Evolutionary conservation across 1,139 yeast species (phyloP), one percentile per base, ranked within the genome.

Genomic region (Geotrichum candidum): DNA sequence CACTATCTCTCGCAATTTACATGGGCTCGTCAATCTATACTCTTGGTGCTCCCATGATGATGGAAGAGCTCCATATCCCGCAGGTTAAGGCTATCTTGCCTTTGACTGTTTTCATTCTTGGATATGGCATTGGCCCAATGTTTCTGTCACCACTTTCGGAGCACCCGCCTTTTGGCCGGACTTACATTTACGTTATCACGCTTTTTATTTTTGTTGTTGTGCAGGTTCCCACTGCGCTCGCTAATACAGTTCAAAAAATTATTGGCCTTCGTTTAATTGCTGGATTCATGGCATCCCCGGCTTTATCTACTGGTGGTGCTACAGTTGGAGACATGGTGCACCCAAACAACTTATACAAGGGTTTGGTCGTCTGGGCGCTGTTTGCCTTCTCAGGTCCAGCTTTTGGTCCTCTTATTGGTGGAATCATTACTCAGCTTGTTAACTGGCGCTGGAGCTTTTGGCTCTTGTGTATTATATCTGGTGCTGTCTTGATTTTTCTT

Each of bases 221-320:
- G 67, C 84, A 85, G 63, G 80, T 86, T 74, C 76, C 76, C 7
- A 68, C 74, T 3, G 77, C 77, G 0, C 76, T 85, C 57, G 76
- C 84, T 1, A 74, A 78, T 35, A 84, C 84, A 66, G 79, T 86
- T 51, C 72, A 74, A 3, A 70, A 73, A 1, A 68, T 77, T 31
- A 77, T 89, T 57, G 87, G 90, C 1, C 76, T 89, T 59, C 79
- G 97, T 67, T 88, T 90, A 72, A 83, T 91, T 67, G 82, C 91
- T 51, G 97, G 97, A 2, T 78, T 87, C 41, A 80, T n/a, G n/a
- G n/a, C n/a, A n/a, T n/a, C n/a, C n/a, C n/a, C n/a, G n/a, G n/a
- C n/a, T n/a, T n/a, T n/a, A n/a, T n/a, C n/a, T n/a, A n/a, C n/a
- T n/a, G n/a, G n/a, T n/a, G 4, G 91, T 96, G 0, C 79, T 91